Evolutionary conservation across 768 basidiomycete genomes (phyloP).

Genomic region (Tylopilus plumbeoviolaceoides): DNA sequence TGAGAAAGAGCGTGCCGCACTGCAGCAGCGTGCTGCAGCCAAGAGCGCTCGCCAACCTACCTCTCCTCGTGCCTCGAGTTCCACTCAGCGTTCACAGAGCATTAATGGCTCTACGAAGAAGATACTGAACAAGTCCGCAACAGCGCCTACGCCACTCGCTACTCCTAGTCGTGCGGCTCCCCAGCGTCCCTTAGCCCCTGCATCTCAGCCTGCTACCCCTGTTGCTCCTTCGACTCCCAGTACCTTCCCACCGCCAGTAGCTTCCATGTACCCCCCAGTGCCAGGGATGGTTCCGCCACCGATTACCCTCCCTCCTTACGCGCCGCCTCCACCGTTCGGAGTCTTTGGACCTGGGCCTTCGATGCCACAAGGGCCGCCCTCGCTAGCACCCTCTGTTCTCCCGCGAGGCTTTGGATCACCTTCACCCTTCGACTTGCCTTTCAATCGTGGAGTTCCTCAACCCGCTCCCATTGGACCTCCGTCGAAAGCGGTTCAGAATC

Average conservation of each 20-base stretch:
- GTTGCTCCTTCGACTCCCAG: slow-evolving; percentile 20
- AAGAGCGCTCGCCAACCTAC: slow-evolving; percentile 47
- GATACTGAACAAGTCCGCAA: slow-evolving; percentile 47
- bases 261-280: slow-evolving; percentile 46
- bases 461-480: slow-evolving; percentile 57
- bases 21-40: slow-evolving; percentile 49
- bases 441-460: slow-evolving; percentile 40
- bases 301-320: slow-evolving; percentile 49
- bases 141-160: slow-evolving; percentile 28
- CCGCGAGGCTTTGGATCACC: slow-evolving; percentile 50
- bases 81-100: slow-evolving; percentile 44
- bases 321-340: slow-evolving; percentile 50
- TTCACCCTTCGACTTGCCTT: slow-evolving; percentile 49
- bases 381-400: slow-evolving; percentile 52
- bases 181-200: slow-evolving; percentile 32
- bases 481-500: slow-evolving; percentile 34
- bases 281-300: slow-evolving; percentile 43
- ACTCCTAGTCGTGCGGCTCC: slow-evolving; percentile 36
- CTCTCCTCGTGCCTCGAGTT: slow-evolving; percentile 49
- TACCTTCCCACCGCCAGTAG: slow-evolving; percentile 43
- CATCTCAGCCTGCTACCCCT: slow-evolving; percentile 48
- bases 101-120: slow-evolving; percentile 56
- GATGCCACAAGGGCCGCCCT: slow-evolving; percentile 40
- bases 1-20: slow-evolving; percentile 41
- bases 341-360: slow-evolving; percentile 42